These are phyloP conservation scores for Ceriops zippeliana DNA, from an alignment of 345 rosid genomes.

Conservation along the genomic window DNA sequence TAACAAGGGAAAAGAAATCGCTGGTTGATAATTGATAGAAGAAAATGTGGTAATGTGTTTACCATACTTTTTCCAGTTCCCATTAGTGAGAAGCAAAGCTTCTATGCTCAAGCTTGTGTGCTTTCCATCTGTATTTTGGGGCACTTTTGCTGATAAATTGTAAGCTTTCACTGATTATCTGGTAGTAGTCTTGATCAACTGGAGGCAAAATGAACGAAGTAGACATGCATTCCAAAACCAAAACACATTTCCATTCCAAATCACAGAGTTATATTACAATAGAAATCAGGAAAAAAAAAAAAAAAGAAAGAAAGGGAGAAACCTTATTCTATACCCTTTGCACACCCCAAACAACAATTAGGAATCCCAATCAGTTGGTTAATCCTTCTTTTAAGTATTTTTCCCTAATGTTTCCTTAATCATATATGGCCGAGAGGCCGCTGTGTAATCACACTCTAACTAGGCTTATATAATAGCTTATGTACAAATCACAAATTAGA, in stretches of 20 bases:
- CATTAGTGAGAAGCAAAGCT: neutral
- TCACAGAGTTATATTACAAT: conserved; percentile 42
- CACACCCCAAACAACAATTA: conserved; percentile 38
- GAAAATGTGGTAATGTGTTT: neutral
- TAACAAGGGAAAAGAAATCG: neutral
- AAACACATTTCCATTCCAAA: conserved; percentile 45
- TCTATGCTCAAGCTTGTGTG: conserved; percentile 10
- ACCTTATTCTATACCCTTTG: conserved; percentile 53
- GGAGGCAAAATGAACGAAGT: conserved; percentile 5
- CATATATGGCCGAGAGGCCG: conserved; percentile 56
- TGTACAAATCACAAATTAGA: conserved; percentile 55
- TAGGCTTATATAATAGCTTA: conserved; percentile 36
- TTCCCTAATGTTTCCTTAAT: conserved; percentile 15
- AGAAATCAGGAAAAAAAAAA: conserved; percentile 27
- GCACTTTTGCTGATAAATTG: conserved; percentile 14
- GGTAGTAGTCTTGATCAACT: neutral
- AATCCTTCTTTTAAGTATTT: conserved; percentile 38
- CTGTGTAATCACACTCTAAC: conserved; percentile 57
- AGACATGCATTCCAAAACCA: conserved; percentile 52
- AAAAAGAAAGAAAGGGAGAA: conserved; percentile 5
- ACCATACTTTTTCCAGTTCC: neutral
- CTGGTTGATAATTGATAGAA: neutral
- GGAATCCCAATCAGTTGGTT: conserved; percentile 46
- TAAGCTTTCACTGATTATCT: no score
- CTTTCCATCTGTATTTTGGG: neutral